Evolutionary conservation across 2,329 filamentous ascomycete genomes (phyloP).

Genomic region (Neofusicoccum laricinum): DNA sequence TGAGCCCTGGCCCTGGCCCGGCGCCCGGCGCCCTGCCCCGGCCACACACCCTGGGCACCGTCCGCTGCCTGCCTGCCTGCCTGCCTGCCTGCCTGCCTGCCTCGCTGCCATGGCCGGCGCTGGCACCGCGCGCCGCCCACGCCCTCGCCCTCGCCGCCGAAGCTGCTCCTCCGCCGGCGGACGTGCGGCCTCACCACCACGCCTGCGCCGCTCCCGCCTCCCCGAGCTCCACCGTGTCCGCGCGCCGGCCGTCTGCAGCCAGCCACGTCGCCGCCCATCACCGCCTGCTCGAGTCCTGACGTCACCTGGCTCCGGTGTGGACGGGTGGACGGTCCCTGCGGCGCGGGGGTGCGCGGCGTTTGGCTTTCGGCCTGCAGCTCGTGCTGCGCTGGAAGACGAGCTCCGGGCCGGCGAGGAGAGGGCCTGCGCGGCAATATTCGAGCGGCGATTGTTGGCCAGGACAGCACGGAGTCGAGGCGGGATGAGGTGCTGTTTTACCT

Average conservation of each 20-base stretch:
- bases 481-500: constrained; percentile 6
- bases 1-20: neutral
- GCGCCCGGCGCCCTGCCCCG: too few relatives aligned
- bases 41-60: neutral
- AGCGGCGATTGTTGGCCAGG: neutral
- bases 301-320: neutral
- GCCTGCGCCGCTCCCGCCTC: constrained; percentile 2
- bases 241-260: neutral
- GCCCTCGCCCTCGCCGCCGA: neutral
- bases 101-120: neutral
- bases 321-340: too few relatives aligned
- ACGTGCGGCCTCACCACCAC: neutral
- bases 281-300: neutral
- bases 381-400: neutral
- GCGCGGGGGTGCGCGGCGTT: neutral
- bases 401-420: neutral
- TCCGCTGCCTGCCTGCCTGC: neutral
- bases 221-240: neutral
- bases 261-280: constrained; percentile 5
- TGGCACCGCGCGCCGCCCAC: neutral
- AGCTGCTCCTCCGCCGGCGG: neutral
- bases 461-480: neutral
- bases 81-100: neutral
- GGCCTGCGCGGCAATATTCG: neutral
- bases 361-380: neutral